These are phyloP conservation scores for Urtica urens DNA, from an alignment of 306 rosid genomes.

Conservation along the genomic window DNA sequence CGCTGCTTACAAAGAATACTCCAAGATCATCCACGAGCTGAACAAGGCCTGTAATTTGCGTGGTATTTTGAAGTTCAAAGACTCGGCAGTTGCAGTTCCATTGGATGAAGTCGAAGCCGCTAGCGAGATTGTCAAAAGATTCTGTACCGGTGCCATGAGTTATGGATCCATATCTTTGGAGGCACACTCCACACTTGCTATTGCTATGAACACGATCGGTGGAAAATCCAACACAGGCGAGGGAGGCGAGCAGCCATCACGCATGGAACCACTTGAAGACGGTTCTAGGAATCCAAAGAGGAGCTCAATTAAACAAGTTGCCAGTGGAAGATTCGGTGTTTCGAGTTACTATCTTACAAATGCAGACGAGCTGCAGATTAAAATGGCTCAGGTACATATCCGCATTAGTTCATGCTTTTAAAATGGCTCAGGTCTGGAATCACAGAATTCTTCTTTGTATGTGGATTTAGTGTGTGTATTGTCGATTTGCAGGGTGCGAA, in stretches of 20 bases:
- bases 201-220: conserved; percentile 89
- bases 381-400: conserved; percentile 94
- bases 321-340: conserved; percentile 99
- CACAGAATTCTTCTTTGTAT: conserved; percentile 8
- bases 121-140: conserved; percentile 84
- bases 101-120: conserved; percentile 93
- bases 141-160: conserved; percentile 99
- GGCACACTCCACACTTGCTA: conserved; percentile 84
- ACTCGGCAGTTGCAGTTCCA: conserved; percentile 37
- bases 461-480: conserved; percentile 16
- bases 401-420: conserved; percentile 12
- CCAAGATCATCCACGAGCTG: conserved; percentile 71
- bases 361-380: conserved; percentile 93
- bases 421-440: conserved; percentile 31
- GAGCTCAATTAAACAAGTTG: conserved; percentile 95
- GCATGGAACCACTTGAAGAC: conserved; percentile 88
- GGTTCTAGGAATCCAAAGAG: conserved; percentile 91
- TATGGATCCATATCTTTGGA: conserved; percentile 96
- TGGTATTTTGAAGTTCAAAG: conserved; percentile 79
- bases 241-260: conserved; percentile 99
- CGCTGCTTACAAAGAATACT: conserved; percentile 77
- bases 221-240: conserved; percentile 99
- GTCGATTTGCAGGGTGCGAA: conserved; percentile 75
- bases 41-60: conserved; percentile 92
- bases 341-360: conserved; percentile 93